A percentile compares a stretch with the other conserved stretches of the same genome.
These are phyloP conservation scores for Blastomyces percursus DNA, from an alignment of 2,329 filamentous ascomycete genomes.

Conservation along the genomic window DNA sequence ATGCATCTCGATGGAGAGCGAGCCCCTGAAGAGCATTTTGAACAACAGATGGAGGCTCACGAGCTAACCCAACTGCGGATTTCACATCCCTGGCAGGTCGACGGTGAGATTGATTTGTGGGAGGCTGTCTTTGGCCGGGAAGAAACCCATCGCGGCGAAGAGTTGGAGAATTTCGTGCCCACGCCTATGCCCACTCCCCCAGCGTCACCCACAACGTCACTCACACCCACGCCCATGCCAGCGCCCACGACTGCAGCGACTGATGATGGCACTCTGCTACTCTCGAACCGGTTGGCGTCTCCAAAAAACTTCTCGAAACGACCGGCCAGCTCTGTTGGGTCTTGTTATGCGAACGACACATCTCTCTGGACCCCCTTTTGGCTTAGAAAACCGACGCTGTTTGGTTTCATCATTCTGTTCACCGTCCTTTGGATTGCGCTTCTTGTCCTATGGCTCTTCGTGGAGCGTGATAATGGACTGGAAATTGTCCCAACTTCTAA, in stretches of 20 bases:
- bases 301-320: neutral
- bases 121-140: neutral
- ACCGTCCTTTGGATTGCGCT: neutral
- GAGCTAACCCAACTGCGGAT: neutral
- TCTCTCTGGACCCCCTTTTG: neutral
- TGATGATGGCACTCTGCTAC: neutral
- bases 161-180: neutral
- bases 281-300: neutral
- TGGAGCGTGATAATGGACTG: neutral
- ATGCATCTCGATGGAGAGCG: neutral
- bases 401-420: conserved; percentile 1
- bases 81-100: neutral
- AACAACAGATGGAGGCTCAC: neutral
- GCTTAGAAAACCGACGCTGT: neutral
- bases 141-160: neutral
- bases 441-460: neutral
- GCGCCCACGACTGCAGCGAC: neutral
- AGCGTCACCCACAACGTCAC: neutral
- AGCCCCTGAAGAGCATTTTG: neutral
- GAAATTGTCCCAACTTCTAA: neutral
- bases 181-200: neutral
- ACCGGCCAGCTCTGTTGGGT: neutral
- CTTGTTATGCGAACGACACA: neutral
- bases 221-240: neutral
- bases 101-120: neutral